A percentile compares a stretch with the other conserved stretches of the same genome.
These are phyloP conservation scores for Paramecium tetraurelia DNA, from an alignment of 73 alveolate genomes.

Conservation along the genomic window DNA sequence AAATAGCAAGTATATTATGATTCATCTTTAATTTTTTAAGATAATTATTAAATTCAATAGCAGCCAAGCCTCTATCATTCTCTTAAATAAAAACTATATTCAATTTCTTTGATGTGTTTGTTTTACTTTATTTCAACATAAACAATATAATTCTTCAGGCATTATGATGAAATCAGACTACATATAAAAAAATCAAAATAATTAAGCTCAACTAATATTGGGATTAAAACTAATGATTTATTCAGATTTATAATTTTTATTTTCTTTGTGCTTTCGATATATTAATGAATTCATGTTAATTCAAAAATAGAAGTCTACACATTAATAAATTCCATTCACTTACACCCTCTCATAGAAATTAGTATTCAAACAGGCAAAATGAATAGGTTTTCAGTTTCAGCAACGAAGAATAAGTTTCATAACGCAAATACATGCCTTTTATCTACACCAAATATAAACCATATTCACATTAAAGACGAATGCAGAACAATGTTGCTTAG, in stretches of 20 bases:
- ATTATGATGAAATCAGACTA: too few relatives aligned
- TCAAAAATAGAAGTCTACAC: neutral
- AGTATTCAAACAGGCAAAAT: neutral
- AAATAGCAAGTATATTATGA: neutral
- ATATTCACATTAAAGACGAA: neutral
- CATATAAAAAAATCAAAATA: neutral
- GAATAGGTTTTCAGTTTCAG: neutral
- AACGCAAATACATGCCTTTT: neutral
- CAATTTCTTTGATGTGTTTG: neutral
- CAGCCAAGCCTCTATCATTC: conserved; percentile 20
- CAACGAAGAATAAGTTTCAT: neutral
- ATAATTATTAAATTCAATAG: neutral
- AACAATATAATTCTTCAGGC: neutral
- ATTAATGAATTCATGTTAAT: neutral
- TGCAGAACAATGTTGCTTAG: neutral
- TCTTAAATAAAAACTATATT: neutral
- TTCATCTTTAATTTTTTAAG: neutral
- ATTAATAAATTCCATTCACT: neutral
- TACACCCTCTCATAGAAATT: neutral
- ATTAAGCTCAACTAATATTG: neutral
- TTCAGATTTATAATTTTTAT: neutral
- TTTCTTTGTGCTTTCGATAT: neutral
- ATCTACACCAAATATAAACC: neutral
- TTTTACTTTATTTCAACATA: neutral
- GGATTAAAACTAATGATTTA: neutral